These are phyloP conservation scores for Aspergillus avenaceus DNA, from an alignment of 495 filamentous ascomycete species.

Conservation along the genomic window DNA sequence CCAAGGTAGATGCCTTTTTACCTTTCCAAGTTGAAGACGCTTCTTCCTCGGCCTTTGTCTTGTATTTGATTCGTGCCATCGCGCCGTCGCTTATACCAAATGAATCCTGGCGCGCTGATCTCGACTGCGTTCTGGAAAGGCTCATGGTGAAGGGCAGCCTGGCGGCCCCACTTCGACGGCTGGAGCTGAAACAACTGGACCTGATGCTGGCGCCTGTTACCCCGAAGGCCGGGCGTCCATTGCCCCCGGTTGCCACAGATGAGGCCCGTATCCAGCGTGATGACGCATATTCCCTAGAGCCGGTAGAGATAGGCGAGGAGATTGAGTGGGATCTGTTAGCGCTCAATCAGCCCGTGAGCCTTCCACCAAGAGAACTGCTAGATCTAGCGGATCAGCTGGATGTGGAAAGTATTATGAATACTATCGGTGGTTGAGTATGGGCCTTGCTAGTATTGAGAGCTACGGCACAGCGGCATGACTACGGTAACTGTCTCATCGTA, in stretches of 20 bases:
- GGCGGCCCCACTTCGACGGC: constrained; percentile 21
- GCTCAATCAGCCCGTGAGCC: constrained; percentile 21
- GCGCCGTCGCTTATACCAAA: constrained; percentile 19
- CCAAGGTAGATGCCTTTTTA: constrained; percentile 31
- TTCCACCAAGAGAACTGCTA: constrained; percentile 22
- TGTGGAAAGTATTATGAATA: constrained; percentile 27
- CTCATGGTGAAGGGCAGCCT: constrained; percentile 18
- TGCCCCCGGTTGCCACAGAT: neutral
- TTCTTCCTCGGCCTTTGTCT: constrained; percentile 29
- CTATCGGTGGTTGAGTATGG: constrained; percentile 2
- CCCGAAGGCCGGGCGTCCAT: constrained; percentile 6
- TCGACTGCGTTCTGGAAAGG: constrained; percentile 19
- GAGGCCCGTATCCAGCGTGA: neutral
- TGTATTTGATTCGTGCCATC: constrained; percentile 26
- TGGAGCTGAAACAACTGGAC: constrained; percentile 24
- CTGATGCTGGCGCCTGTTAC: constrained; percentile 26
- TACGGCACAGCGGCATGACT: too few species aligned
- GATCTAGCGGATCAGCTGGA: constrained; percentile 30
- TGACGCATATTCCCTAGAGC: neutral
- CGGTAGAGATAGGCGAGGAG: constrained; percentile 11
- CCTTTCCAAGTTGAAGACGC: constrained; percentile 32
- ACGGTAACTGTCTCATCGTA: too few species aligned
- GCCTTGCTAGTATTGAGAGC: too few species aligned
- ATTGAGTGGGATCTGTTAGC: constrained; percentile 29
- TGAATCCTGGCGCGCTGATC: constrained; percentile 24